Base-by-base conservation (phyloP, 2,329 filamentous ascomycete species). In the Didymella segeticola region DNA sequence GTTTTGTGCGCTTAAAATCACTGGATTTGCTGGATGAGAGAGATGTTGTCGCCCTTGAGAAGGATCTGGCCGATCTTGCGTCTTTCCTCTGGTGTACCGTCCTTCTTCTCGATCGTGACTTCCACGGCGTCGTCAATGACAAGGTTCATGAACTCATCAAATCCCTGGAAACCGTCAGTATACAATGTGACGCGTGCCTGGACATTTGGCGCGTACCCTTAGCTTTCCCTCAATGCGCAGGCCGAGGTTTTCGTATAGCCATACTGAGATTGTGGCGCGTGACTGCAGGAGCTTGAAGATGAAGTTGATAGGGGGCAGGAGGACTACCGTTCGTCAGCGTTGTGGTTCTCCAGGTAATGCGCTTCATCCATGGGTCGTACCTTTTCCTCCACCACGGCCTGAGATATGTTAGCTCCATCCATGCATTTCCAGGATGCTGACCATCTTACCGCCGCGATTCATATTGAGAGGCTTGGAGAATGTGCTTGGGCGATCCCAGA, bases 131-230 rank as follows among this genome's bases (percentile, higher is more conserved):
- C 92, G 71, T 99, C 95, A 63, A 96, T 85, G 31, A 98, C 95
- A 43, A 99, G 82, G 79, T 99, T 99, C 93, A 99, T 97, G 80
- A 98, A 99, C 77, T 99, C 95, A 75, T 99, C 95, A 65, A 99
- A 99, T 12, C 95, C 93, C 92, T 96, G 58, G 30, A 29, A 60
- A 22, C 4, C 38, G 46, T 72, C 43, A 73, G 60, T 45, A 55
- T 33, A 3, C 31, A 41, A 27, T 10, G 31, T 27, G 51, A 42
- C 6, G 33, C 53, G 23, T 37, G 20, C 26, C 39, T 23, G 29
- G 22, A n/a, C 4, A 3, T 11, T 31, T 14, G 46, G 45, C 29
- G 41, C 87, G 60, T 76, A 96, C 93, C 70, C 95, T 86, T 63
- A 99, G 96, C 80, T 93, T 96, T 58, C 95, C 95, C 79, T 98